Evolutionary conservation across 2,329 filamentous ascomycete species (phyloP).

Genomic region (Biscogniauxia marginata): DNA sequence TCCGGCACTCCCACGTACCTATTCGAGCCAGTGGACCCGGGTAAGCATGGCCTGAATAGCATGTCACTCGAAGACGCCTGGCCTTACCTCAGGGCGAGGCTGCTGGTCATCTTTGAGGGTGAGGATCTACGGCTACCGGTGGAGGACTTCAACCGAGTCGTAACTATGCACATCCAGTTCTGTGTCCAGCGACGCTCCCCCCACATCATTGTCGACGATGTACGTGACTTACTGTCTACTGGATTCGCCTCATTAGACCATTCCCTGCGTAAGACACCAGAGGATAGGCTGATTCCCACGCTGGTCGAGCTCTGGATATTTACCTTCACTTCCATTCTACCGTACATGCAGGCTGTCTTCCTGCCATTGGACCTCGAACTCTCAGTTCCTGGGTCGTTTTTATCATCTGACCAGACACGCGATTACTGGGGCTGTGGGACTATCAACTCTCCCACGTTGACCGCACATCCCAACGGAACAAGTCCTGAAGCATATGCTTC

Average conservation of each 20-base stretch:
- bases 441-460: conserved; percentile 34
- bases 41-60: conserved; percentile 64
- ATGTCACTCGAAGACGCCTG: conserved; percentile 77
- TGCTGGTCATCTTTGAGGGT: conserved; percentile 77
- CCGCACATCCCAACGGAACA: conserved; percentile 12
- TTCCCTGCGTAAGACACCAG: conserved; percentile 72
- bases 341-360: conserved; percentile 94
- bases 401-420: conserved; percentile 73
- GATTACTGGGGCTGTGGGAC: conserved; percentile 86
- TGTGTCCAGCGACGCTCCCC: conserved; percentile 73
- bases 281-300: conserved; percentile 85
- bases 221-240: conserved; percentile 71
- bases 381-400: conserved; percentile 75
- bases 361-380: conserved; percentile 92
- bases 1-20: conserved; percentile 48
- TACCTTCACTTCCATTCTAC: conserved; percentile 85
- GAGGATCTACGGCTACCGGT: conserved; percentile 77
- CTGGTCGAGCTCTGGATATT: conserved; percentile 93
- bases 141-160: conserved; percentile 79
- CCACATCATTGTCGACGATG: conserved; percentile 70
- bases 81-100: conserved; percentile 73
- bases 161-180: conserved; percentile 74
- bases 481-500: conserved; percentile 44
- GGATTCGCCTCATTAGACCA: conserved; percentile 87
- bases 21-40: conserved; percentile 52